phyloP scores from a whole-genome alignment of 2,329 filamentous ascomycete species.

The Triangularia setosa region DNA sequence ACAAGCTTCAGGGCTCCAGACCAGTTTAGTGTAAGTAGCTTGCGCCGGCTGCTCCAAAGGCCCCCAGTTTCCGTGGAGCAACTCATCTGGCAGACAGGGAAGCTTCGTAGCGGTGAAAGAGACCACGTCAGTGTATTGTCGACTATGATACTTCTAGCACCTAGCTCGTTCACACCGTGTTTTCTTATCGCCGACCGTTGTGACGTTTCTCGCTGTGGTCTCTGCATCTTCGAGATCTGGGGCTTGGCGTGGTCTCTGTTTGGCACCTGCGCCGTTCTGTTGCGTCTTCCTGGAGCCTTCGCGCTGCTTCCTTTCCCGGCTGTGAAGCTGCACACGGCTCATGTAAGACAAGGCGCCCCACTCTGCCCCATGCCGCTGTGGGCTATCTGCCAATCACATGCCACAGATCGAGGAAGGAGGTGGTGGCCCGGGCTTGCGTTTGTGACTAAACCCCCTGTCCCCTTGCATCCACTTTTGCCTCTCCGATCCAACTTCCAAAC shows the following conservation, averaged over 20 bases:
- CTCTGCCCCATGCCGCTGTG: constrained; percentile 7
- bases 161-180: not conserved
- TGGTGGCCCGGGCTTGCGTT: constrained; percentile 19
- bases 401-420: not conserved
- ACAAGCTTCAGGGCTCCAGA: not conserved
- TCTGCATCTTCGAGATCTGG: not conserved
- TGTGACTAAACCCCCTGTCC: constrained; percentile 21
- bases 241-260: not conserved
- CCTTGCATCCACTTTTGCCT: constrained; percentile 28
- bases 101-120: not conserved
- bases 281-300: constrained; percentile 8
- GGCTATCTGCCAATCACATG: constrained; percentile 18
- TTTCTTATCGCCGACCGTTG: not conserved
- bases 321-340: constrained; percentile 8
- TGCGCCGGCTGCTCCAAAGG: not conserved
- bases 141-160: not conserved
- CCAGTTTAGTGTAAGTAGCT: constrained; percentile 1
- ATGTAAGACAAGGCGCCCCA: constrained; percentile 16
- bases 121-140: not conserved
- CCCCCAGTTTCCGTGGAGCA: not conserved
- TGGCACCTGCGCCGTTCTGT: constrained; percentile 9
- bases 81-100: not conserved
- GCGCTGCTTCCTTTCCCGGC: constrained; percentile 3
- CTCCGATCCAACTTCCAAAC: constrained; percentile 25
- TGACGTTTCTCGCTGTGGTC: not conserved